These are phyloP conservation scores for Chalciporus pseudorubinellus DNA, from an alignment of 768 basidiomycete genomes.

Conservation along the genomic window DNA sequence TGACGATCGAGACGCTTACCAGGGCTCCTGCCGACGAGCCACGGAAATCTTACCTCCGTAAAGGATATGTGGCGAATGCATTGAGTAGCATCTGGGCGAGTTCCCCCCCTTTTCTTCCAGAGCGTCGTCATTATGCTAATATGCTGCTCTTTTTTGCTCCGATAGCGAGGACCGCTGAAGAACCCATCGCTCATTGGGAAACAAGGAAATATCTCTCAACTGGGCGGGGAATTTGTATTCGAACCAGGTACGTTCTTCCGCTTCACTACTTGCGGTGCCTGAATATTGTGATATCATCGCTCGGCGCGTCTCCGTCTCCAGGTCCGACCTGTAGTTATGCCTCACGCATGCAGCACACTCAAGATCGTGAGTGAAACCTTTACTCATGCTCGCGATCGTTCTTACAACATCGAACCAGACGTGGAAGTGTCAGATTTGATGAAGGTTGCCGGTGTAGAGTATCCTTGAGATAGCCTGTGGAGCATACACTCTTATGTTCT, in stretches of 20 bases:
- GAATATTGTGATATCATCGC: background rate
- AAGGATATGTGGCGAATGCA: conserved; percentile 29
- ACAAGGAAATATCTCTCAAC: conserved; percentile 59
- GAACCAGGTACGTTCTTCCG: conserved; percentile 45
- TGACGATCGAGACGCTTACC: conserved; percentile 49
- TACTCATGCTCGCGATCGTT: background rate
- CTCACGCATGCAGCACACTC: conserved; percentile 58
- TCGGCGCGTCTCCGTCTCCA: conserved; percentile 27
- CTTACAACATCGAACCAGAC: conserved; percentile 32
- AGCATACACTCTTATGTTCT: too few species aligned
- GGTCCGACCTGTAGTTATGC: conserved; percentile 45
- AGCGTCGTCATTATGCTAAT: background rate
- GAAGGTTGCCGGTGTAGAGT: conserved; percentile 39
- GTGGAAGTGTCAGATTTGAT: conserved; percentile 49
- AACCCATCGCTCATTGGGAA: conserved; percentile 51
- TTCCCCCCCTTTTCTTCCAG: background rate
- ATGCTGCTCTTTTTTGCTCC: background rate
- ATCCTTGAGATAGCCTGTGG: conserved; percentile 17
- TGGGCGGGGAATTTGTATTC: conserved; percentile 64
- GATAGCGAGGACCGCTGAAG: conserved; percentile 40
- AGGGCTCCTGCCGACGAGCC: conserved; percentile 44
- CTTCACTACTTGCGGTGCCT: background rate
- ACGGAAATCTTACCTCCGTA: conserved; percentile 46
- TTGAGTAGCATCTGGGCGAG: conserved; percentile 47
- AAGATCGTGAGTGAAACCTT: conserved; percentile 45